phyloP scores from a whole-genome alignment of 2,329 filamentous ascomycete genomes.

The Venturiaceae sp. region DNA sequence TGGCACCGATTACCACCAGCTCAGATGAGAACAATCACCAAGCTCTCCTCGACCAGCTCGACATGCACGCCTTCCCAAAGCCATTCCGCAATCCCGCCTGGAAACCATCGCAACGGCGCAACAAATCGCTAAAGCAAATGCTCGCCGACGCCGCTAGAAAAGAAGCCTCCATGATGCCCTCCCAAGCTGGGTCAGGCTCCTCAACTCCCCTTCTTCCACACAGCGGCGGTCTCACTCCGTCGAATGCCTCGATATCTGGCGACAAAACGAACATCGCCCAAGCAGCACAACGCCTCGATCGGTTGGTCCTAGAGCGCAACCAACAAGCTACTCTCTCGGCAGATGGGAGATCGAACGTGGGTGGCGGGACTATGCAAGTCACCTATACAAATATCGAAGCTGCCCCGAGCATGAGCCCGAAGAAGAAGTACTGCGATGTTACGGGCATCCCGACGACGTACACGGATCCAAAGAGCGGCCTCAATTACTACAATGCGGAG shows the following conservation, averaged over 20 bases:
- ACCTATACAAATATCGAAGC: slow-evolving; percentile 97
- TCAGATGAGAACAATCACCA: slow-evolving; percentile 73
- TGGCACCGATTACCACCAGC: slow-evolving; percentile 54
- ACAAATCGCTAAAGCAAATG: slow-evolving; percentile 98
- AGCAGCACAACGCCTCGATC: slow-evolving; percentile 75
- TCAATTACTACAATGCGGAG: slow-evolving; percentile 90
- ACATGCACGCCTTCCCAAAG: slow-evolving; percentile 78
- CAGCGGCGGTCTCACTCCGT: slow-evolving; percentile 16
- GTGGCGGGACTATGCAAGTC: slow-evolving; percentile 31
- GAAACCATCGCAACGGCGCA: slow-evolving; percentile 89
- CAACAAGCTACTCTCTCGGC: slow-evolving; percentile 24
- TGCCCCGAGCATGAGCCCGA: slow-evolving; percentile 75
- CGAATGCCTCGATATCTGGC: slow-evolving; percentile 35
- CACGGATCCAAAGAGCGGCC: slow-evolving; percentile 84
- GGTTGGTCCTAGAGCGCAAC: slow-evolving; percentile 80
- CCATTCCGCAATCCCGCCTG: slow-evolving; percentile 84
- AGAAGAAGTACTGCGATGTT: slow-evolving; percentile 90
- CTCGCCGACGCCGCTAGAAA: slow-evolving; percentile 79
- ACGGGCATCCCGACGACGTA: slow-evolving; percentile 89
- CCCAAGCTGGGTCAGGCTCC: slow-evolving; percentile 69
- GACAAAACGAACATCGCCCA: slow-evolving; percentile 63
- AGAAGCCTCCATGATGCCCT: slow-evolving; percentile 81
- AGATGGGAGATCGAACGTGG: slow-evolving; percentile 23
- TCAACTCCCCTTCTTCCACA: slow-evolving; percentile 44
- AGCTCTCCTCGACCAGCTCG: slow-evolving; percentile 78